Evolutionary conservation across 1,284 basidiomycete species (phyloP), one percentile per base, ranked within the genome.

Genomic region (Peniophora sp.): DNA sequence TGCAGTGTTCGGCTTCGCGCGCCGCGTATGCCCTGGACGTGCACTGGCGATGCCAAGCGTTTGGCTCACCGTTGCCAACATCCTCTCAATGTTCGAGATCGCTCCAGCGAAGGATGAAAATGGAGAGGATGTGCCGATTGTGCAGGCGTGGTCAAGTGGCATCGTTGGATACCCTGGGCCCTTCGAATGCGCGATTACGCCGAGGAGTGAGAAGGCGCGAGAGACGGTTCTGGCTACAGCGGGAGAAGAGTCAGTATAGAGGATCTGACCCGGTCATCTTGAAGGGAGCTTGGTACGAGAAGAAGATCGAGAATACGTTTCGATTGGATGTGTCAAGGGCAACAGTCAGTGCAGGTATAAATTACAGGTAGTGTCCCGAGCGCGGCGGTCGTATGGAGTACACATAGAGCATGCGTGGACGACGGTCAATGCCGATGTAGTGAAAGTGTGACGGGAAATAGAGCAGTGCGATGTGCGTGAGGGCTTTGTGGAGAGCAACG

Each of bases 71-170:
- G 23, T 45, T 9, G 43, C 43, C 8, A 20, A 10, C 43, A 23
- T 45, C 20, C n/a, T 45, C 5, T 10, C 43, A 9, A 24, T 24
- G 43, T 45, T 45, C 43, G 20, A 45, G 43, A 45, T 45, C 27
- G 44, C 54, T 3, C 63, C 64, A 35, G 54, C 59, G 11, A 37
- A 51, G 3, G 62, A 65, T 41, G 53, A 43, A 27, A 44, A 62
- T 8, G 67, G 64, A 9, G 22, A 54, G 11, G 56, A 54, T 5
- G 54, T 64, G n/a, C 52, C 59, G 39, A 63, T 62, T 9, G 53
- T 52, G 15, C 55, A 57, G 17, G 52, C 61, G n/a, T 64, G 60
- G 49, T 46, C 45, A 11, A 56, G 54, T 3, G 62, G 57, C 10
- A 36, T 52, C 8, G 43, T 60, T 10, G 45, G 58, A 15, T 45